Evolutionary conservation across 106 monocot species (phyloP).

Genomic region (Ottelia alismoides): DNA sequence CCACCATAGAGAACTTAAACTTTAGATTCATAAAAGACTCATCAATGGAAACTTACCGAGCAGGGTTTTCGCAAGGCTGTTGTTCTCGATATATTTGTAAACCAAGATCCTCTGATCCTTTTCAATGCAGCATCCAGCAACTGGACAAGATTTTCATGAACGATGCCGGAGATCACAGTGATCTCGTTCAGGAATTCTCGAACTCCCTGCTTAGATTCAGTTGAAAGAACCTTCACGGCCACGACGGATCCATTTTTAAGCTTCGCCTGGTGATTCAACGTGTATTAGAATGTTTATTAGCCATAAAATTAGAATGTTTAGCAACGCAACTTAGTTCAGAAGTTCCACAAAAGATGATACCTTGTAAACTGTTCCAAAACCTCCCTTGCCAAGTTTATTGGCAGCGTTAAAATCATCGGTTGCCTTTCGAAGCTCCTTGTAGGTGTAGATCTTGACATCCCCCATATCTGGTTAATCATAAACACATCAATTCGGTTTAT

Average conservation of each 20-base stretch:
- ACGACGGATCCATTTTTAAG: constrained; percentile 53
- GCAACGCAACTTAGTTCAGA: not conserved
- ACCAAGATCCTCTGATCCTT: constrained; percentile 43
- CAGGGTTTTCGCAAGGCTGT: constrained; percentile 71
- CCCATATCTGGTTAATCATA: too few relatives aligned
- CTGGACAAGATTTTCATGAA: constrained; percentile 63
- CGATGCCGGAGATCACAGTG: constrained; percentile 36
- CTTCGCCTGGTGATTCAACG: constrained; percentile 34
- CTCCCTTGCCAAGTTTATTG: constrained; percentile 66
- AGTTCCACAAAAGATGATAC: constrained; percentile 10
- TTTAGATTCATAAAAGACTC: not conserved
- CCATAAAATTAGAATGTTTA: not conserved
- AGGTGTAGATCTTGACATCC: constrained; percentile 30
- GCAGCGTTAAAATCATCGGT: constrained; percentile 35
- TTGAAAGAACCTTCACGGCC: constrained; percentile 65
- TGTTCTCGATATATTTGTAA: constrained; percentile 76
- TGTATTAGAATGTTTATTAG: not conserved
- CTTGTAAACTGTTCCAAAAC: constrained; percentile 68
- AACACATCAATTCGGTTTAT: too few relatives aligned
- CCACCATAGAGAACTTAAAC: not conserved
- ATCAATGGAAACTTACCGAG: constrained; percentile 29
- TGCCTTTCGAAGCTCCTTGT: constrained; percentile 47
- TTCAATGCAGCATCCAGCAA: constrained; percentile 56
- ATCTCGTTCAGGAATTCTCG: constrained; percentile 64
- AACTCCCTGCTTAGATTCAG: constrained; percentile 56